Conservation (phyloP, 129 eudicot species). For the Flaveria bidentis region DNA sequence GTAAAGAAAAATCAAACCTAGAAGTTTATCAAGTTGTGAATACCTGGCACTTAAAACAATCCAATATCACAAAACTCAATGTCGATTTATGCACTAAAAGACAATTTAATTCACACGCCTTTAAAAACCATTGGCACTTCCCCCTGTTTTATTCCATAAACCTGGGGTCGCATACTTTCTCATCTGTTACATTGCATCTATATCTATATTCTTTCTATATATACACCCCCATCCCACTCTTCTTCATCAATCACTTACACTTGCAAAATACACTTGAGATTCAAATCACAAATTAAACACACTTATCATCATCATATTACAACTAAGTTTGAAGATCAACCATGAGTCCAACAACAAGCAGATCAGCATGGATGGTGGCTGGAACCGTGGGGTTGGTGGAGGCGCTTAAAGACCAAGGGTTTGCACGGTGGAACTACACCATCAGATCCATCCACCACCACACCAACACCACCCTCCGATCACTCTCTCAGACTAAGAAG, state of each 20-base stretch:
- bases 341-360: slow-evolving; percentile 41
- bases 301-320: no score
- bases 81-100: no score
- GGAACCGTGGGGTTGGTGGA: slow-evolving; percentile 52
- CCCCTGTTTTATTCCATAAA: background rate
- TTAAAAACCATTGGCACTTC: background rate
- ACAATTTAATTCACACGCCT: no score
- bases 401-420: slow-evolving; percentile 65
- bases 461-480: slow-evolving; percentile 30
- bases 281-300: background rate
- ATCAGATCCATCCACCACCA: slow-evolving; percentile 38
- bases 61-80: no score
- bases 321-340: background rate
- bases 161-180: background rate
- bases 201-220: no score
- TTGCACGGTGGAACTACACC: slow-evolving; percentile 62
- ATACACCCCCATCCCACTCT: background rate
- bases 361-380: slow-evolving; percentile 47
- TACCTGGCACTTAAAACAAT: no score
- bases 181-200: background rate
- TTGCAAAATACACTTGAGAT: background rate
- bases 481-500: slow-evolving; percentile 25
- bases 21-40: no score
- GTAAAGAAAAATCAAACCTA: no score
- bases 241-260: slow-evolving; percentile 6